phyloP scores from a whole-genome alignment of 805 yeast genomes.

The Lachancea sp. region DNA sequence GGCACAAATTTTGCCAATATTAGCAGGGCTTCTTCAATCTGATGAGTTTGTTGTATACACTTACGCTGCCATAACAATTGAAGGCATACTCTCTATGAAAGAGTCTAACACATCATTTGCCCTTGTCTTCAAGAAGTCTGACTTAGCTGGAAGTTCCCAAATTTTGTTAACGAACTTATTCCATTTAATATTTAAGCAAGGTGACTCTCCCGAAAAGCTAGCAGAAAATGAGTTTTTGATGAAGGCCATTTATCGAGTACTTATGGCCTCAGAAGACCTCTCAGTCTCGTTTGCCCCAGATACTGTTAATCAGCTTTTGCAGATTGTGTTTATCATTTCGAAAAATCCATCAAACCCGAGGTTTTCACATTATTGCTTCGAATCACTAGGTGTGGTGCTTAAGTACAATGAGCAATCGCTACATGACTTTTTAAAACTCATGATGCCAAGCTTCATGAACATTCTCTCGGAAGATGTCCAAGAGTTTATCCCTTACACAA shows the following conservation, averaged over 20 bases:
- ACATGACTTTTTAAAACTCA: slow-evolving; percentile 33
- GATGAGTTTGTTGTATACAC: slow-evolving; percentile 80
- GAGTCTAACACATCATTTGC: slow-evolving; percentile 42
- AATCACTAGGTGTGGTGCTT: slow-evolving; percentile 72
- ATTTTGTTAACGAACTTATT: slow-evolving; percentile 62
- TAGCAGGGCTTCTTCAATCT: slow-evolving; percentile 62
- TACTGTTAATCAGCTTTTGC: slow-evolving; percentile 55
- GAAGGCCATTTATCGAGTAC: slow-evolving; percentile 79
- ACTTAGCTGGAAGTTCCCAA: slow-evolving; percentile 57
- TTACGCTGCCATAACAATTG: slow-evolving; percentile 88
- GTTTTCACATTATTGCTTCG: slow-evolving; percentile 86
- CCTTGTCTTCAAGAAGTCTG: slow-evolving; percentile 64
- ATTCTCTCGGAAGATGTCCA: slow-evolving; percentile 80
- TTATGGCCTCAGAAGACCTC: slow-evolving; percentile 64
- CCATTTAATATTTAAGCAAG: slow-evolving; percentile 52
- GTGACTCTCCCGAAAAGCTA: slow-evolving; percentile 74
- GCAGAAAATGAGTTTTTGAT: slow-evolving; percentile 93
- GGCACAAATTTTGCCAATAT: slow-evolving; percentile 67
- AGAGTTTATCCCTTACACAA: slow-evolving; percentile 88
- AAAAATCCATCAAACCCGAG: slow-evolving; percentile 94
- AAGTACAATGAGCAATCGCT: slow-evolving; percentile 40
- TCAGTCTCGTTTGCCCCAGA: slow-evolving; percentile 43
- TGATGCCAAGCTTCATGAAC: slow-evolving; percentile 61
- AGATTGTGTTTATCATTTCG: slow-evolving; percentile 62
- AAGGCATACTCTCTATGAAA: slow-evolving; percentile 75